Evolutionary conservation across 257 asterid genomes (phyloP).

Genomic region (Henckelia pumila): DNA sequence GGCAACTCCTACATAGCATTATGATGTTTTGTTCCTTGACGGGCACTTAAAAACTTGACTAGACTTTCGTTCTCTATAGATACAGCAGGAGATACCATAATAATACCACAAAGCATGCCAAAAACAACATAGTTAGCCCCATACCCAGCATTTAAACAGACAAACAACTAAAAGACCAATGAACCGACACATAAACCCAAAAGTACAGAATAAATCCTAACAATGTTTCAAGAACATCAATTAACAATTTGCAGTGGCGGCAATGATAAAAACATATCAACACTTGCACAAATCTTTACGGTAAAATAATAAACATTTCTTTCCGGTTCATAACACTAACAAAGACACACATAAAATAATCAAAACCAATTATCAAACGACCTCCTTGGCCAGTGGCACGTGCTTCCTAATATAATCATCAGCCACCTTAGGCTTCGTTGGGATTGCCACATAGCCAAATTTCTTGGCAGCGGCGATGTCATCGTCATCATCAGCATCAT

Average conservation of each 20-base stretch:
- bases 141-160: too few species aligned
- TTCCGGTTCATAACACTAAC: constrained; percentile 21
- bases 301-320: constrained; percentile 4
- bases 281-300: constrained; percentile 3
- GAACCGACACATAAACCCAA: too few species aligned
- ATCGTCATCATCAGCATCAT: constrained; percentile 31
- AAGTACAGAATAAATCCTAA: constrained; percentile 7
- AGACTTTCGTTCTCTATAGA: too few species aligned
- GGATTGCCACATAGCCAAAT: constrained; percentile 48
- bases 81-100: too few species aligned
- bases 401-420: constrained; percentile 50
- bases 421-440: constrained; percentile 31
- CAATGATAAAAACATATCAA: constrained; percentile 18
- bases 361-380: constrained; percentile 35
- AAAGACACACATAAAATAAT: constrained; percentile 6
- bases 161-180: too few species aligned
- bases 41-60: too few species aligned
- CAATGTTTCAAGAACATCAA: too few species aligned
- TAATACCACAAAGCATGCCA: too few species aligned
- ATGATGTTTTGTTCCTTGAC: too few species aligned
- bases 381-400: constrained; percentile 48
- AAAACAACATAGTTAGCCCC: too few species aligned
- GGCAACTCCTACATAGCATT: too few species aligned
- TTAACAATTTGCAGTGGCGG: constrained; percentile 14
- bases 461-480: constrained; percentile 35